These are phyloP conservation scores for Botrytis fabae DNA, from an alignment of 2,329 filamentous ascomycete genomes.

Conservation along the genomic window DNA sequence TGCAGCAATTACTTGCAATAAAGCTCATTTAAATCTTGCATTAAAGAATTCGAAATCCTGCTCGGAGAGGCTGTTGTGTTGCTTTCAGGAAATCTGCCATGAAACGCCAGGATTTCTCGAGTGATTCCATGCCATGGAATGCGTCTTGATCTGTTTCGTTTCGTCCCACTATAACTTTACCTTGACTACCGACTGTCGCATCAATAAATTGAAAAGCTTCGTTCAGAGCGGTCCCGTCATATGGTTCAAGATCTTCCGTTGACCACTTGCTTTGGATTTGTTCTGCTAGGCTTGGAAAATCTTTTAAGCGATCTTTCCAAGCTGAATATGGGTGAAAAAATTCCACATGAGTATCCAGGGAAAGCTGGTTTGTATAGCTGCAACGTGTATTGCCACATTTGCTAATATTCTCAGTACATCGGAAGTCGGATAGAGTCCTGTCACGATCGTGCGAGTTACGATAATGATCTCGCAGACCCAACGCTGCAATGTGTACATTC, in stretches of 20 bases:
- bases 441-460: neutral
- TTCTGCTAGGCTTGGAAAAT: neutral
- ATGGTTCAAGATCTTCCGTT: neutral
- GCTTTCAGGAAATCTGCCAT: neutral
- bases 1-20: neutral
- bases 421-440: neutral
- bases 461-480: neutral
- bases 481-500: neutral
- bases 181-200: neutral
- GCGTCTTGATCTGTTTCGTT: neutral
- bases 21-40: neutral
- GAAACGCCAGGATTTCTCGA: neutral
- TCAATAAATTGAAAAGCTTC: neutral
- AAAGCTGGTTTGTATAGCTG: neutral
- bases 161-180: neutral
- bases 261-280: neutral
- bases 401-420: neutral
- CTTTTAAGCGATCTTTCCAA: neutral
- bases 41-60: neutral
- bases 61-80: neutral
- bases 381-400: neutral
- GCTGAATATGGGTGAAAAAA: neutral
- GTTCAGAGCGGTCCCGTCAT: neutral
- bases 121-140: neutral
- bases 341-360: neutral